phyloP scores from a whole-genome alignment of 2,329 filamentous ascomycete species.

The Arthrobotrys iridis region DNA sequence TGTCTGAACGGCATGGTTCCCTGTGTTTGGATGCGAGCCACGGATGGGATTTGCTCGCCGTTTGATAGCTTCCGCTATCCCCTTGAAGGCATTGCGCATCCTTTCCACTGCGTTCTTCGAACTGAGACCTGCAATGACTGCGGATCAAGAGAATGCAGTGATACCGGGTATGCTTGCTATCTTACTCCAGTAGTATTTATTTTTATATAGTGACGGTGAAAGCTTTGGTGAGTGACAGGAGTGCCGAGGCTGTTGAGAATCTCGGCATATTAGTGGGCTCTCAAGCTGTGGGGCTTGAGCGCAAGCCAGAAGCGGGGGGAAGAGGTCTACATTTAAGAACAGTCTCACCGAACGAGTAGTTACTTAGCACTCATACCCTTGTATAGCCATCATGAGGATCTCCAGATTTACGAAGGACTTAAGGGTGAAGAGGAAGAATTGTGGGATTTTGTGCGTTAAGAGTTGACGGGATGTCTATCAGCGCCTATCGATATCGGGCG shows the following conservation, averaged over 20 bases:
- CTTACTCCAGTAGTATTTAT: not conserved
- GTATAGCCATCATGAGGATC: too few species aligned
- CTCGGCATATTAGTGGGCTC: not conserved
- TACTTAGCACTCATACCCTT: not conserved
- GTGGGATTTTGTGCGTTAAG: slow-evolving; percentile 53
- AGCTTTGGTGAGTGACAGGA: not conserved
- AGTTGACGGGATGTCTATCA: slow-evolving; percentile 10
- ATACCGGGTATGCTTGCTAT: not conserved
- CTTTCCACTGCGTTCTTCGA: not conserved
- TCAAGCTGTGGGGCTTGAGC: too few species aligned
- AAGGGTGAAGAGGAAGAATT: not conserved
- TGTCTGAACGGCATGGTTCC: slow-evolving; percentile 1
- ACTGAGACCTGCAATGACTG: slow-evolving; percentile 17
- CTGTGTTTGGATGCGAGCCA: not conserved
- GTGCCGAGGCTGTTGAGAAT: not conserved
- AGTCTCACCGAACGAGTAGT: not conserved
- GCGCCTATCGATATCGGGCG: slow-evolving; percentile 19
- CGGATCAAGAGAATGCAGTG: not conserved
- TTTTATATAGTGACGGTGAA: not conserved
- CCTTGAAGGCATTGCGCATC: slow-evolving; percentile 46
- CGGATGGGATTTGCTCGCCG: slow-evolving; percentile 21
- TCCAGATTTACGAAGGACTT: not conserved
- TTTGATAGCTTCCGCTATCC: slow-evolving; percentile 38
- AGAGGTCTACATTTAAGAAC: too few species aligned
- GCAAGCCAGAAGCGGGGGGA: too few species aligned